Evolutionary conservation across 2,329 filamentous ascomycete species (phyloP).

Genomic region (Sporothrix sp.): DNA sequence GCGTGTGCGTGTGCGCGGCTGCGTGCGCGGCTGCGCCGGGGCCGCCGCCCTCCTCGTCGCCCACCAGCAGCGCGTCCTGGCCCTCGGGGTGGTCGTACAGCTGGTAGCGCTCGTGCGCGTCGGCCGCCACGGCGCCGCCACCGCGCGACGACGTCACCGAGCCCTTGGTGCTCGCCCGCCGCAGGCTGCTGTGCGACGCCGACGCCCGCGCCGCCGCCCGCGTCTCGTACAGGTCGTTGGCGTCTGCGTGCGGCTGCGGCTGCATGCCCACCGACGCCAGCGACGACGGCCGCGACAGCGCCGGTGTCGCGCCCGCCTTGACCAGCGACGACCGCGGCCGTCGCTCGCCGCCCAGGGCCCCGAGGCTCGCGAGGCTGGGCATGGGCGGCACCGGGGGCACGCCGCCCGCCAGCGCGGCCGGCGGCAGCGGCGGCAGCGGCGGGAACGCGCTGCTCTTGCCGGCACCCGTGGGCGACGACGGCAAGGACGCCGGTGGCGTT

Average conservation of each 20-base stretch:
- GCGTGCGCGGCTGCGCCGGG: background rate
- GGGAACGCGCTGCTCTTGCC: background rate
- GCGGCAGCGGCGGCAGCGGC: background rate
- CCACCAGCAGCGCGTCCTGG: background rate
- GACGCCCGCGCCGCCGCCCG: background rate
- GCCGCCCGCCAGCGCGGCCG: background rate
- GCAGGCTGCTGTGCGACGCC: background rate
- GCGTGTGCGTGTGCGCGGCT: too few relatives aligned
- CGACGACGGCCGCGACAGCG: background rate
- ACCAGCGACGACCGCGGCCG: conserved; percentile 6
- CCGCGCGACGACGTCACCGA: background rate
- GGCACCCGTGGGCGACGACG: conserved; percentile 5
- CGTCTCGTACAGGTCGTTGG: background rate
- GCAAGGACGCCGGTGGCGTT: background rate
- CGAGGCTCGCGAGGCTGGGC: conserved; percentile 3
- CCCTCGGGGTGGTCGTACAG: conserved; percentile 10
- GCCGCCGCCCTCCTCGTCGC: background rate
- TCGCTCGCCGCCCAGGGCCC: conserved; percentile 9
- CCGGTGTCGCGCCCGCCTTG: conserved; percentile 2
- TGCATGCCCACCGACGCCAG: background rate
- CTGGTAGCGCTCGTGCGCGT: conserved; percentile 8
- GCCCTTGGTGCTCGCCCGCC: conserved; percentile 14
- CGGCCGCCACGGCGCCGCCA: too few relatives aligned
- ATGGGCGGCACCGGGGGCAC: background rate
- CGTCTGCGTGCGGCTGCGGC: too few relatives aligned